These are phyloP conservation scores for Dinochytrium kinnereticum DNA, from an alignment of 371 early-diverging fungal species.

Conservation along the genomic window DNA sequence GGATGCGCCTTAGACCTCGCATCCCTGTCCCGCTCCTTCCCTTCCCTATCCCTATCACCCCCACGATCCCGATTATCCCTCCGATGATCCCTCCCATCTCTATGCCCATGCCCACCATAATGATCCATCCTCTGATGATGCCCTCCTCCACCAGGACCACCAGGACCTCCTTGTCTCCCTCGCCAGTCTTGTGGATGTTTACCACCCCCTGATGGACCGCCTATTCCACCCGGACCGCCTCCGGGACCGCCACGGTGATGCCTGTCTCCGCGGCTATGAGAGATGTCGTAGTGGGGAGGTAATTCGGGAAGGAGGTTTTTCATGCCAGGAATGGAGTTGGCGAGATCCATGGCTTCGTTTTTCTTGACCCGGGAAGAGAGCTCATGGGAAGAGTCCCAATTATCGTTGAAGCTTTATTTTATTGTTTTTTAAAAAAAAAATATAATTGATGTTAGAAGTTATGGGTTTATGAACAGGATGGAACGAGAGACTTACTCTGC, in stretches of 20 bases:
- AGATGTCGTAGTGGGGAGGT: constrained; percentile 23
- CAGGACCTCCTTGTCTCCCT: neutral
- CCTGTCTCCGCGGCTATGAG: neutral
- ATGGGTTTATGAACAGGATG: neutral
- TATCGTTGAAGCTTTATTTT: constrained; percentile 14
- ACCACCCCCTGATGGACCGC: neutral
- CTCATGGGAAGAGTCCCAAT: constrained; percentile 35
- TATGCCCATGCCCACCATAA: neutral
- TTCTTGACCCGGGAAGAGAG: constrained; percentile 17
- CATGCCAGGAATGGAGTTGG: constrained; percentile 22
- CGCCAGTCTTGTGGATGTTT: neutral
- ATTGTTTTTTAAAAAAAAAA: too few relatives aligned
- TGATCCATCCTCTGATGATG: neutral
- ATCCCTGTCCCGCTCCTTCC: neutral
- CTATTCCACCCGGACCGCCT: neutral
- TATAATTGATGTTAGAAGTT: neutral
- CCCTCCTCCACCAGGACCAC: neutral
- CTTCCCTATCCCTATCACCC: constrained; percentile 1
- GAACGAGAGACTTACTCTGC: constrained; percentile 14
- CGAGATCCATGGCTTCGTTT: neutral
- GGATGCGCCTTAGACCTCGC: constrained; percentile 10
- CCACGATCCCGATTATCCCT: neutral
- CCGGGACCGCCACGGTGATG: constrained; percentile 10
- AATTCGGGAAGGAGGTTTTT: neutral
- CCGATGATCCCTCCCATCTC: neutral